phyloP scores from a whole-genome alignment of 1,284 basidiomycete genomes.

The Ceratorhiza oryzae-sativae region DNA sequence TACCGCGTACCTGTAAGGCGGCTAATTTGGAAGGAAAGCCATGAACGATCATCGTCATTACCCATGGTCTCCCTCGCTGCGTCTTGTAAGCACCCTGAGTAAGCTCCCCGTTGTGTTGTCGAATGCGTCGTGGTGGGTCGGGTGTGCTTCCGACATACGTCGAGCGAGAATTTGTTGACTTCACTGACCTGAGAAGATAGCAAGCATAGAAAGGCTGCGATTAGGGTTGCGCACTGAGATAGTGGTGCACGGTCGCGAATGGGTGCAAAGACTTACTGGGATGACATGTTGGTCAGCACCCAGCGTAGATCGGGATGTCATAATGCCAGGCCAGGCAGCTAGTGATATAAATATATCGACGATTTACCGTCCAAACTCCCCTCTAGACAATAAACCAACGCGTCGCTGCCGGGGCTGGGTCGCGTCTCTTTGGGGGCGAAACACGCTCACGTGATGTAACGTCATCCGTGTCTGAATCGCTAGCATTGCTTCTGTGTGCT shows the following conservation, averaged over 20 bases:
- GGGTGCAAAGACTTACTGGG: slow-evolving; percentile 6
- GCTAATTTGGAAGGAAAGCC: slow-evolving; percentile 87
- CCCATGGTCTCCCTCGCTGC: slow-evolving; percentile 76
- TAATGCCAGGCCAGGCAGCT: not conserved
- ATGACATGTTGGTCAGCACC: slow-evolving; percentile 35
- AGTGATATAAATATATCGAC: too few species aligned
- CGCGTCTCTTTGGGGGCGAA: not conserved
- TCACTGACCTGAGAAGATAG: slow-evolving; percentile 79
- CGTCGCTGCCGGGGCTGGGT: too few species aligned
- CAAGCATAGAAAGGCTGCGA: slow-evolving; percentile 87
- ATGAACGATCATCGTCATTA: slow-evolving; percentile 88
- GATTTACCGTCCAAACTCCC: too few species aligned
- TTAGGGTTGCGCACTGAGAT: not conserved
- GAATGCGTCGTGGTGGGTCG: slow-evolving; percentile 58
- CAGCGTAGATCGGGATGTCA: slow-evolving; percentile 36
- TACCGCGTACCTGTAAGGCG: slow-evolving; percentile 64
- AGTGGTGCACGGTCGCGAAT: not conserved
- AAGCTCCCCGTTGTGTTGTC: slow-evolving; percentile 87
- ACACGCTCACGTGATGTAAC: slow-evolving; percentile 21
- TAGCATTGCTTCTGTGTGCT: too few species aligned
- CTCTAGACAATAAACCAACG: too few species aligned
- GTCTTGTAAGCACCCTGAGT: slow-evolving; percentile 81
- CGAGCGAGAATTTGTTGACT: slow-evolving; percentile 64
- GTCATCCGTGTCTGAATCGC: too few species aligned
- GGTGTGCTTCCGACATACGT: slow-evolving; percentile 87